Evolutionary conservation across 768 basidiomycete species (phyloP).

Genomic region (Pulveroboletus sp.): DNA sequence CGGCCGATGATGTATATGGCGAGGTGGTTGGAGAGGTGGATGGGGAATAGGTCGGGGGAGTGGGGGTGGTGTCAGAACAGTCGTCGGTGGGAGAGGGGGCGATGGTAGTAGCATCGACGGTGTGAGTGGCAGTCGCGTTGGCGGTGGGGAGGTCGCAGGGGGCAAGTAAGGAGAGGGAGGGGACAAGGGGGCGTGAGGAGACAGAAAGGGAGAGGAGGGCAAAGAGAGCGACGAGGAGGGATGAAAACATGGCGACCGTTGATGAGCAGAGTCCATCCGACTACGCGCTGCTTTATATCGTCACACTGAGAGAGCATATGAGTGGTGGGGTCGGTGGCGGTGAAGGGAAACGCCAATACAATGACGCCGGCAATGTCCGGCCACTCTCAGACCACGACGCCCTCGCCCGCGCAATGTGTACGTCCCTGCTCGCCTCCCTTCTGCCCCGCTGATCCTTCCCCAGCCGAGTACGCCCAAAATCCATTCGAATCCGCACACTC

Average conservation of each 20-base stretch:
- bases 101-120: not conserved
- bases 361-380: conserved; percentile 7
- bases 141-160: not conserved
- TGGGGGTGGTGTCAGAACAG: no score
- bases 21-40: conserved; percentile 14
- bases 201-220: conserved; percentile 52
- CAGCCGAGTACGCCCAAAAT: conserved; percentile 49
- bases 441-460: not conserved
- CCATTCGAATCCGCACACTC: conserved; percentile 84
- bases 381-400: not conserved
- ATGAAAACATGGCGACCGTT: conserved; percentile 28
- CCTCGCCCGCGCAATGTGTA: conserved; percentile 18
- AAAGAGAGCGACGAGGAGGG: conserved; percentile 44
- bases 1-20: not conserved
- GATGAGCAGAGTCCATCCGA: not conserved
- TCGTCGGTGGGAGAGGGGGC: not conserved
- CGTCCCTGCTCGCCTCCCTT: not conserved
- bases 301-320: not conserved
- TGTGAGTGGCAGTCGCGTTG: not conserved
- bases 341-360: not conserved
- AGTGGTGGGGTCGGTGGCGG: not conserved
- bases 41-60: no score
- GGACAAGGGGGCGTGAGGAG: conserved; percentile 31
- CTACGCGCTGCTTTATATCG: not conserved
- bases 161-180: not conserved